Evolutionary conservation across 805 yeast genomes (phyloP), one percentile per base, ranked within the genome.

Genomic region (Yamadazyma sp.): DNA sequence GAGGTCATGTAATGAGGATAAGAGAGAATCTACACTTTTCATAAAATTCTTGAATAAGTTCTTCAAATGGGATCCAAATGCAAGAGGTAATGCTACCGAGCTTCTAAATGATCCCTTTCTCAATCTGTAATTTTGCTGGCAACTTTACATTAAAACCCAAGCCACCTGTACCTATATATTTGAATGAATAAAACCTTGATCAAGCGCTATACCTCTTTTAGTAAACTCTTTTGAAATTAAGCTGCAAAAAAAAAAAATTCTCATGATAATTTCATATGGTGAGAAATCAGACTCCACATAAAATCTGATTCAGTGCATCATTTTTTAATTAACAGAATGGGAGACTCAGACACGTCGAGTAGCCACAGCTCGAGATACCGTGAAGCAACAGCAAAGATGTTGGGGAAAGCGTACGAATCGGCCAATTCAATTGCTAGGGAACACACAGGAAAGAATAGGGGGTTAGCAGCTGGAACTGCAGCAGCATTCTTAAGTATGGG

Each of bases 11-110:
- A 27, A 37, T 19, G 44, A 43, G 16, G 48, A 43, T 22, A 35
- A 33, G 4, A 46, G 45, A 22, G 25, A 21, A 1, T 44, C 47
- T 10, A 23, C 18, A 21, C 31, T 31, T 10, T 62, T 65, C 34
- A 23, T 58, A 13, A 48, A 40, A 30, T 60, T 65, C 41, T 47
- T 65, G 34, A 34, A 44, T 8, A 45, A 41, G 17, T 54, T 62
- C 8, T 64, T 67, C 30, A 54, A 50, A 12, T 66, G 72, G 72
- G 62, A 63, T 43, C 61, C 62, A n/a, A 28, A 34, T n/a, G 50
- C 52, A 23, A 36, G 75, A 38, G 25, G 48, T 4, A 31, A 43
- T 19, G 62, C 64, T 13, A 33, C 41, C 4, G 47, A 50, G 24
- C 43, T 67, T 23, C 41, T 61, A 13, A 15, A 44, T 2, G 53